Evolutionary conservation across 2,329 filamentous ascomycete species (phyloP), one percentile per base, ranked within the genome.

Genomic region (Penicillium sp.): DNA sequence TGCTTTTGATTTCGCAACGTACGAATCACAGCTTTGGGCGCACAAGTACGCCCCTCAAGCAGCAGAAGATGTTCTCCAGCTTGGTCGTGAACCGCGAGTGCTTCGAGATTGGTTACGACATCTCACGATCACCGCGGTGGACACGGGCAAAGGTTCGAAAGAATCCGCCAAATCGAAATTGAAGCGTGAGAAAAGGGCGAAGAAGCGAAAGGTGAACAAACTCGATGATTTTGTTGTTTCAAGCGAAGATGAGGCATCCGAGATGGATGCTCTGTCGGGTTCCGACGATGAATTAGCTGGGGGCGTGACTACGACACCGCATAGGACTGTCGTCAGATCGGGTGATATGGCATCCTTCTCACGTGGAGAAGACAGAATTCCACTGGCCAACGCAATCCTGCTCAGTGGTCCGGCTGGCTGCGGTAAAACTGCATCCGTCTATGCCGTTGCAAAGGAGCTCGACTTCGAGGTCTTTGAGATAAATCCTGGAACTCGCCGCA

Each of bases 391-490:
- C 69, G 81, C 86, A 0, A 81, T 96, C n/a, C 75, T 99, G 7
- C 77, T 99, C 28, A 96, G 89, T 62, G 93, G 93, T 0, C 89
- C 92, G 2, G 79, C 88, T 58, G 93, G 93, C 0, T 92, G 87
- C 65, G 95, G 93, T 2, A 99, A 99, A 72, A 95, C 91, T 11
- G 91, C 95, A 5, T 84, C 90, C 1, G 87, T 96, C 0, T 91
- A 95, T 68, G 93, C 93, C 3, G 87, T 91, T 35, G 92, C 93
- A 4, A 92, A 88, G 63, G 92, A 99, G 70, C 77, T 97, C 13
- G 89, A 82, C 1, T 97, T 95, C 63, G 91, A 95, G 62, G 81
- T 99, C 1, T 99, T 99, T 58, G 93, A 99, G 69, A 90, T 99
- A 64, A 95, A 95, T 62, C 75, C 92, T 0, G 83, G 89, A 52